Base-by-base conservation (phyloP, 768 basidiomycete species). In the Trametes punicea region DNA sequence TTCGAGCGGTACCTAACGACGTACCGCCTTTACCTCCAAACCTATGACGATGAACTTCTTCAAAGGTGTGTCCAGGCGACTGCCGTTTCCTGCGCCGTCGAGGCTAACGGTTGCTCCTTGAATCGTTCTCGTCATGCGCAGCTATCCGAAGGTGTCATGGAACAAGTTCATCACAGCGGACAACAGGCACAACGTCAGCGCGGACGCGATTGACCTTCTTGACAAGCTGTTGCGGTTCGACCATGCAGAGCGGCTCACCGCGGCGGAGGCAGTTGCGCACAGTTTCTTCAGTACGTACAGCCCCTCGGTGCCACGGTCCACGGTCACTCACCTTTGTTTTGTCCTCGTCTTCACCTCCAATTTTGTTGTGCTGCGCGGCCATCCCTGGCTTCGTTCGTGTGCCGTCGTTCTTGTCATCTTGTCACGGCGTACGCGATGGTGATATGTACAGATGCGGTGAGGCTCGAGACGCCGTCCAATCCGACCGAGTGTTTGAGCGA, bases 141-240 rank as follows among this genome's bases (percentile, higher is more conserved):
- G 90, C 72, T 93, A 93, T 74, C 85, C 89, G 56, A 84, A 88
- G 71, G 95, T 95, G 70, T 87, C 93, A 15, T 98, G 96, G 96
- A 85, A 85, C 45, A 80, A 88, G 55, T 98, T 97, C 73, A 87
- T 96, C 65, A 96, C 92, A 6, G 84, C 87, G 21, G 93, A 95
- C 68, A 97, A 96, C 70, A 92, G 93, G 70, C 82, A 90, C 55
- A 96, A 90, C 72, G 92, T 95, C 64, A 89, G 90, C 23, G 90
- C 91, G 68, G 96, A 98, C 65, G 94, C 92, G 31, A 87, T 98
- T 65, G 95, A 97, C 75, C 88, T 98, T 62, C 75, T 98, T 51
- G 96, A 98, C 74, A 93, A 94, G 73, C 79, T 98, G 45, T 81
- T 97, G 69, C 87, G 92, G 49, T 98, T 96, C 73, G 93, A 98